Evolutionary conservation across 208 protist genomes (phyloP).

Genomic region (Trypanosoma conorhini): DNA sequence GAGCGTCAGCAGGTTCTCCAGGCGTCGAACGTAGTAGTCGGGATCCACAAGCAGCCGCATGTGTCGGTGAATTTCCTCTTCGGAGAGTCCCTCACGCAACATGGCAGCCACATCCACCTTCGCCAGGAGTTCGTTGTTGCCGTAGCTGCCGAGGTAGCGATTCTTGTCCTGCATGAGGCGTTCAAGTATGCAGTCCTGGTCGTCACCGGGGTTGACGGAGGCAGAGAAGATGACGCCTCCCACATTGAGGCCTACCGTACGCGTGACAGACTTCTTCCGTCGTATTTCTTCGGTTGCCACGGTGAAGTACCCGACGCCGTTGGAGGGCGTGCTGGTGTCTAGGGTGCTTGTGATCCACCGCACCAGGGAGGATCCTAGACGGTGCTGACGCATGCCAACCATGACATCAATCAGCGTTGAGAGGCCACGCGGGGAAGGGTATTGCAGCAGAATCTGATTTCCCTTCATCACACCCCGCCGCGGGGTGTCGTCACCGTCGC

Average conservation of each 20-base stretch:
- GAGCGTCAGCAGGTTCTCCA: conserved; percentile 33
- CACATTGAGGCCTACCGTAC: conserved; percentile 59
- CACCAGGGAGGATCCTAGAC: conserved; percentile 39
- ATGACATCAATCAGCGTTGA: conserved; percentile 65
- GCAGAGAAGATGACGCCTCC: conserved; percentile 51
- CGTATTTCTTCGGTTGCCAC: conserved; percentile 52
- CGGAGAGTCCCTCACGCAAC: conserved; percentile 36
- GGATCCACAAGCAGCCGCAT: conserved; percentile 46
- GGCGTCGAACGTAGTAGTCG: conserved; percentile 38
- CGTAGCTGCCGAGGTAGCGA: background rate
- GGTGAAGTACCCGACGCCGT: conserved; percentile 45
- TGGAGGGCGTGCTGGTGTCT: conserved; percentile 3
- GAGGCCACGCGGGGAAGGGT: conserved; percentile 50
- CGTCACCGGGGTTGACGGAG: conserved; percentile 47
- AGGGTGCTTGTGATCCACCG: conserved; percentile 56
- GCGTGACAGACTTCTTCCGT: conserved; percentile 55
- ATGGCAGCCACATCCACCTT: conserved; percentile 24
- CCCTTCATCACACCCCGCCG: background rate
- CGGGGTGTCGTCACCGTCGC: conserved; percentile 11
- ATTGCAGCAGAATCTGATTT: conserved; percentile 51
- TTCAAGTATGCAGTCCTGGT: conserved; percentile 29
- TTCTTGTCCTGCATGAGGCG: conserved; percentile 21
- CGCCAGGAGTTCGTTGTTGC: conserved; percentile 1
- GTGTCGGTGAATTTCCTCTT: conserved; percentile 37
- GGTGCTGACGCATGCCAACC: conserved; percentile 51